These are phyloP conservation scores for Pelargonium nanum DNA, from an alignment of 345 rosid species.

Conservation along the genomic window DNA sequence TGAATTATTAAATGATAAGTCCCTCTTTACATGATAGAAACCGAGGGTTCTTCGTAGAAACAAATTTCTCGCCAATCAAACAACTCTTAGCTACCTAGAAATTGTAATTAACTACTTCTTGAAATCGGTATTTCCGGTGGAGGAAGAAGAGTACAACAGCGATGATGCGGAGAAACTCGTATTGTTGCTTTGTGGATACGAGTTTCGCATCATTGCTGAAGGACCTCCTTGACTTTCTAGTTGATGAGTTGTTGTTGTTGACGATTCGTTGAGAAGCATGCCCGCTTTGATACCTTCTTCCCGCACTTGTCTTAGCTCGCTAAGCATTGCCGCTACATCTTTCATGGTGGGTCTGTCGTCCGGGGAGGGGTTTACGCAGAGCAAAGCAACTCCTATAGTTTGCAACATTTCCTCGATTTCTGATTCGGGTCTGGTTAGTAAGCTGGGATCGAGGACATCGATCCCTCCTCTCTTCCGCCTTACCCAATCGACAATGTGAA, in stretches of 20 bases:
- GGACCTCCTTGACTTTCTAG: conserved; percentile 16
- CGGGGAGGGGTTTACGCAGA: conserved; percentile 47
- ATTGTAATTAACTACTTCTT: conserved; percentile 24
- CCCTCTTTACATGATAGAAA: not conserved
- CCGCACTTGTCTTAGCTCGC: conserved; percentile 52
- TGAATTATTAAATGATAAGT: not conserved
- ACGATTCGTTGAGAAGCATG: conserved; percentile 16
- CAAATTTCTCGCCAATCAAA: not conserved
- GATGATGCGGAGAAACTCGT: conserved; percentile 57
- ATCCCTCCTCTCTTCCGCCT: conserved; percentile 31
- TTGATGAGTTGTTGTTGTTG: conserved; percentile 10
- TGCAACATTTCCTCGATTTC: conserved; percentile 61
- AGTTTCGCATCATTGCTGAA: conserved; percentile 14
- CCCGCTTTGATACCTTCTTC: conserved; percentile 36
- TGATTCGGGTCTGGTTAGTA: conserved; percentile 35
- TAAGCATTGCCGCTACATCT: conserved; percentile 60
- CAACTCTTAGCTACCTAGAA: not conserved
- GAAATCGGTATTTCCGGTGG: conserved; percentile 21
- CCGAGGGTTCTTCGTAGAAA: too few species aligned
- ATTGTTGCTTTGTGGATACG: conserved; percentile 31
- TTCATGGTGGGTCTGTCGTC: conserved; percentile 66
- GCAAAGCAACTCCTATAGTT: conserved; percentile 56
- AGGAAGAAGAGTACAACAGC: conserved; percentile 42
- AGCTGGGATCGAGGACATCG: conserved; percentile 35
- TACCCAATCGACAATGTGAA: conserved; percentile 72